A percentile compares a stretch with the other conserved stretches of the same genome.
phyloP scores from a whole-genome alignment of 257 asterid species.

The Solanum bulbocastanum region DNA sequence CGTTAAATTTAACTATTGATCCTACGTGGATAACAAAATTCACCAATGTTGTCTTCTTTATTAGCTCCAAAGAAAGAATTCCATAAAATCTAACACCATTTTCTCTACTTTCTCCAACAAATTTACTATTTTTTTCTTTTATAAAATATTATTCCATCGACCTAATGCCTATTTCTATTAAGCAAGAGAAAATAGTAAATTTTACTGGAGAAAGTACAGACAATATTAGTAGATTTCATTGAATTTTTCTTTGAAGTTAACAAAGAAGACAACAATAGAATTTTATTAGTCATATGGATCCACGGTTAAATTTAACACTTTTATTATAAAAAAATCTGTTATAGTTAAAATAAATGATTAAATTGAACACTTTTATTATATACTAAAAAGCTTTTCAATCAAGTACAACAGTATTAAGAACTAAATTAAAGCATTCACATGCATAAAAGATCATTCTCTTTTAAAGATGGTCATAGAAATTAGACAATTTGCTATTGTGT shows the following conservation, averaged over 20 bases:
- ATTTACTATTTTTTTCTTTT: too few relatives aligned
- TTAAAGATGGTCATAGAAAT: background rate
- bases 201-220: background rate
- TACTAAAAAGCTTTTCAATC: too few relatives aligned
- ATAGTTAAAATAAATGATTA: too few relatives aligned
- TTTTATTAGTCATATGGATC: background rate
- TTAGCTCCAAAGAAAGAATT: too few relatives aligned
- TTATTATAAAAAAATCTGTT: accelerated
- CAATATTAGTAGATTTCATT: background rate
- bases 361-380: too few relatives aligned
- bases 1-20: too few relatives aligned
- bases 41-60: too few relatives aligned
- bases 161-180: background rate
- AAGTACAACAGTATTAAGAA: too few relatives aligned
- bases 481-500: background rate
- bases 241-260: background rate
- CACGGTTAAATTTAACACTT: background rate
- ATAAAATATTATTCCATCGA: too few relatives aligned
- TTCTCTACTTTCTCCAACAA: background rate
- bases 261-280: background rate
- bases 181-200: background rate
- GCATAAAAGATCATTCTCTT: background rate
- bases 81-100: background rate
- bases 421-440: background rate
- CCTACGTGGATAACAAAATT: background rate